Evolutionary conservation across 257 asterid species (phyloP).

Genomic region (Linaria vulgaris): DNA sequence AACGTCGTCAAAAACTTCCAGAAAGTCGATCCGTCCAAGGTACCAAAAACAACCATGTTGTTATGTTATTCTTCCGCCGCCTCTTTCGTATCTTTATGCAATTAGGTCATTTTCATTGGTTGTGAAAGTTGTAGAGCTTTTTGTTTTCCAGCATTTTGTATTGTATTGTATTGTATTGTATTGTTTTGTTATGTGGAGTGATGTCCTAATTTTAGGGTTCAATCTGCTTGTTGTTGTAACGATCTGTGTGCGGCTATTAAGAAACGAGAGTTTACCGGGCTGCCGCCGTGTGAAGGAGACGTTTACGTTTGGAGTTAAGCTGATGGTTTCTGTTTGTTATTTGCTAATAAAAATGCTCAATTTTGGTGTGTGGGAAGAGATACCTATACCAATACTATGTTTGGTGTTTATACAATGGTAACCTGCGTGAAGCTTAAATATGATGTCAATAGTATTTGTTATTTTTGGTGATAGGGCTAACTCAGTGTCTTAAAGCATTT

Average conservation of each 20-base stretch:
- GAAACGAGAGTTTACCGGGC: not conserved
- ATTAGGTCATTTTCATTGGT: too few relatives aligned
- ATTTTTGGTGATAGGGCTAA: not conserved
- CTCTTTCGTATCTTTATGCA: too few relatives aligned
- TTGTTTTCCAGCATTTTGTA: not conserved
- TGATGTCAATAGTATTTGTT: not conserved
- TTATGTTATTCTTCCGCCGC: too few relatives aligned
- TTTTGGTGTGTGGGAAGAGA: conserved; percentile 5
- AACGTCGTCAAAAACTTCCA: conserved; percentile 65
- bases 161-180: too few relatives aligned
- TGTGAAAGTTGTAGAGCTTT: too few relatives aligned
- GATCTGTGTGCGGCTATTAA: not conserved
- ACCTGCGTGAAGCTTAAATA: too few relatives aligned
- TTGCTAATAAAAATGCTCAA: not conserved
- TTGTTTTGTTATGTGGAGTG: too few relatives aligned
- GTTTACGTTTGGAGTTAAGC: too few relatives aligned
- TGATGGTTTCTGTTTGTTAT: conserved; percentile 1
- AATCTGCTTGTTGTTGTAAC: not conserved
- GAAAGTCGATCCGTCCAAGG: conserved; percentile 84
- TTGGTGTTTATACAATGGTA: too few relatives aligned
- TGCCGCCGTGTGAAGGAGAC: too few relatives aligned
- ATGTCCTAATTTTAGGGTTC: too few relatives aligned
- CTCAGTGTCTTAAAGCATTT: not conserved
- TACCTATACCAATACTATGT: not conserved
- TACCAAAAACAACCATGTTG: conserved; percentile 16